These are phyloP conservation scores for Hypoxylon sp. DNA, from an alignment of 2,329 filamentous ascomycete species.

Conservation along the genomic window DNA sequence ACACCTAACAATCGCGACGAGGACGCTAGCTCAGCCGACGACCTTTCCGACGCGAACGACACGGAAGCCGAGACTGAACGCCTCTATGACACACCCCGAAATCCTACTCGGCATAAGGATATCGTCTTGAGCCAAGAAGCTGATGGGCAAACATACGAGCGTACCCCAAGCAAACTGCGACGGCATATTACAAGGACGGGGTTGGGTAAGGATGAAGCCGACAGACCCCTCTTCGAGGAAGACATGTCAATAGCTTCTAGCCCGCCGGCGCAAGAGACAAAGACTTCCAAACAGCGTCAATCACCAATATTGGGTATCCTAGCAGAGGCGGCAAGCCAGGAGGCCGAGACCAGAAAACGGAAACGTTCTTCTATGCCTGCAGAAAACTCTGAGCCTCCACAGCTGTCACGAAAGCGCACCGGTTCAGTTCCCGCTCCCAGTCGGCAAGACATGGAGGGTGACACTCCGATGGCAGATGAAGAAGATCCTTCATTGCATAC, in stretches of 20 bases:
- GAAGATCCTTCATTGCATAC: conserved; percentile 53
- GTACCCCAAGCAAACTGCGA: conserved; percentile 83
- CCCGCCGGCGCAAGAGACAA: conserved; percentile 50
- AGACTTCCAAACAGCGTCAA: conserved; percentile 46
- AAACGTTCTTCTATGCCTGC: conserved; percentile 53
- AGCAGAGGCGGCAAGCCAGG: conserved; percentile 53
- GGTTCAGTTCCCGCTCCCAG: conserved; percentile 45
- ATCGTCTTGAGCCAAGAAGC: conserved; percentile 72
- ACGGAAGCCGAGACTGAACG: conserved; percentile 96
- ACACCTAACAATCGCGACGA: conserved; percentile 48
- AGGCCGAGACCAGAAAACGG: conserved; percentile 55
- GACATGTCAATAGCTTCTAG: conserved; percentile 55
- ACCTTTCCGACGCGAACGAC: conserved; percentile 73
- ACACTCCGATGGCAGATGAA: conserved; percentile 55
- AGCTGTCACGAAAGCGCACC: conserved; percentile 50
- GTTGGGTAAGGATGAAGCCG: conserved; percentile 58
- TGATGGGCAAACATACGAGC: conserved; percentile 70
- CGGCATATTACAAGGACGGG: conserved; percentile 52
- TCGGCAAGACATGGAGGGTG: conserved; percentile 54
- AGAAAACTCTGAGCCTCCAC: conserved; percentile 46
- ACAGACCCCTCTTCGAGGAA: conserved; percentile 56
- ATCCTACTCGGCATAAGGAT: conserved; percentile 70
- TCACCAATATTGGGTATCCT: conserved; percentile 54
- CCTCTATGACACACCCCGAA: conserved; percentile 88
- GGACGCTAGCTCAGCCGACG: conserved; percentile 62